Conservation (phyloP, 352 stramenopile genomes). For the Globisporangium okanoganense region DNA sequence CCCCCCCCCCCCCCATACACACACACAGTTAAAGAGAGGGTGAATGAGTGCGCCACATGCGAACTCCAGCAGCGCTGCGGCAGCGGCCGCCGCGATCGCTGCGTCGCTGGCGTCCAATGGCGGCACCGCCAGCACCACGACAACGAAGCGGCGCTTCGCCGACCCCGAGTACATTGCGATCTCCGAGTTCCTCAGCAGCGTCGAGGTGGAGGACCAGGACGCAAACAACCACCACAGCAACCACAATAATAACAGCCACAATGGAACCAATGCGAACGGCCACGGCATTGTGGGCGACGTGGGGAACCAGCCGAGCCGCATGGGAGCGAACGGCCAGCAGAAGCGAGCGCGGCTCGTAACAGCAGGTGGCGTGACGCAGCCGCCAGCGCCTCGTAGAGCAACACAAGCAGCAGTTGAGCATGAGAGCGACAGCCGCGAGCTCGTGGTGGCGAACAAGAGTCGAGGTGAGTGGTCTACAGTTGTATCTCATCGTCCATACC, state of each 20-base stretch:
- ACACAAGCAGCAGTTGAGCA: not conserved
- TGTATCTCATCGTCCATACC: not conserved
- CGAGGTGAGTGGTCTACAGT: not conserved
- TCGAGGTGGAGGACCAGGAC: constrained; percentile 59
- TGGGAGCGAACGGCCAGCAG: not conserved
- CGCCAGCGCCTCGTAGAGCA: not conserved
- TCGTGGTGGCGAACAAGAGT: not conserved
- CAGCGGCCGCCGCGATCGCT: constrained; percentile 12
- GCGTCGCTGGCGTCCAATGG: constrained; percentile 6
- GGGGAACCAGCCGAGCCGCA: not conserved
- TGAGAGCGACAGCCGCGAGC: not conserved
- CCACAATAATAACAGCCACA: not conserved
- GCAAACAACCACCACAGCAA: not conserved
- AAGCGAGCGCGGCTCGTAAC: constrained; percentile 12
- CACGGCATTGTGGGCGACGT: not conserved
- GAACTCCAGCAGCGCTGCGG: not conserved
- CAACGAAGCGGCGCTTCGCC: constrained; percentile 24
- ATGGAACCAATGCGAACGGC: not conserved
- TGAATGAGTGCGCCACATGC: constrained; percentile 1
- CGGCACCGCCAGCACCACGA: not conserved
- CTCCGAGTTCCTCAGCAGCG: constrained; percentile 62
- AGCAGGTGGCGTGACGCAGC: not conserved
- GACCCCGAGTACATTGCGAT: constrained; percentile 65
- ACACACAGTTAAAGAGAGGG: not conserved
- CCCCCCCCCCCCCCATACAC: not conserved